Evolutionary conservation across 805 yeast species (phyloP), one percentile per base, ranked within the genome.

Genomic region (Lachancea meyersii): DNA sequence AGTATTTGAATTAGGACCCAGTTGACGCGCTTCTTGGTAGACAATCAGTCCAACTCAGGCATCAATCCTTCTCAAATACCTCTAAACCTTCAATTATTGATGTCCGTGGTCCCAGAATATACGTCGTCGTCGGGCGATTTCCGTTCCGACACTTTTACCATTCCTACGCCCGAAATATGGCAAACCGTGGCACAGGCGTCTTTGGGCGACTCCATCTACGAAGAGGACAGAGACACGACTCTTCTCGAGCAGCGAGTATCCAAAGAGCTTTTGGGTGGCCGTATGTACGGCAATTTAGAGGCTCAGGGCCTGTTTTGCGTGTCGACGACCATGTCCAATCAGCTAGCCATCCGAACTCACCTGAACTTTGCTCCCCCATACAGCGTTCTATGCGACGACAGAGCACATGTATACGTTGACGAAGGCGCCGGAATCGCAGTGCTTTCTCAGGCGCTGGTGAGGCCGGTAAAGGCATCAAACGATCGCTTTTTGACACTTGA

Each of bases 351-450:
- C 24, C 69, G 94, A 50, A 67, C 84, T 3, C 82, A 79, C 50
- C 65, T 86, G 36, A 45, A 40, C 18, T 60, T 58, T 46, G 86
- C 80, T 54, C 94, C 95, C 11, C 95, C 95, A 1, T 77, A 77
- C 63, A 72, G 84, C 17, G 67, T 86, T n/a, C 56, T 86, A 35
- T 83, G 93, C 64, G 95, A 86, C 59, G 68, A 76, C 56, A 69
- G 94, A 45, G 77, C 86, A 9, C 95, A 86, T 55, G 77, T 86
- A n/a, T 86, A 69, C 57, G 65, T 74, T 22, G 75, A 76, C 49
- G 95, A 86, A 64, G 91, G 93, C 20, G 93, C 86, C 27, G 95
- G 95, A 0, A 61, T 86, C 33, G 88, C 94, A 3, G 74, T 82
- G 26, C 69, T 86, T 40, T 82, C 89, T 7, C 88, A 81, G 60